Conservation (phyloP, 2,329 filamentous ascomycete genomes). For the Paramyrothecium roridum region DNA sequence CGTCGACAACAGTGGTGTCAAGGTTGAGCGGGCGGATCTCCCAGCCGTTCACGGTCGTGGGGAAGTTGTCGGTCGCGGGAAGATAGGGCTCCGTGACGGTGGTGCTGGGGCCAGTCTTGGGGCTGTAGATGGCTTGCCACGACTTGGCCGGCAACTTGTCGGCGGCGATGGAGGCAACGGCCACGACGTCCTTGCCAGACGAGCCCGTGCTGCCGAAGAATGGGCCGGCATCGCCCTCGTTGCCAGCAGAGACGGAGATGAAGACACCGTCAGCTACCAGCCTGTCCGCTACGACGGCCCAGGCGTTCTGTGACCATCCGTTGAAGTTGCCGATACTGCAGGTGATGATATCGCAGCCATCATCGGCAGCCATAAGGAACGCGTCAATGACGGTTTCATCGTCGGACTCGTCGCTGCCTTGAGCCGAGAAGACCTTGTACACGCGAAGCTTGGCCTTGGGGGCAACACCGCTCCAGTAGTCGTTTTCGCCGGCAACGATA, state of each 20-base stretch:
- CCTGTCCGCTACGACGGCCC: slow-evolving; percentile 25
- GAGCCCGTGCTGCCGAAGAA: slow-evolving; percentile 38
- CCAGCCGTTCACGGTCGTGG: slow-evolving; percentile 9
- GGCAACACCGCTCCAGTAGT: slow-evolving; percentile 18
- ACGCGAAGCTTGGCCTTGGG: slow-evolving; percentile 20
- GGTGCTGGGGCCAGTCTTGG: neutral
- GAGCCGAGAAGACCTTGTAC: slow-evolving; percentile 22
- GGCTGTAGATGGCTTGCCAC: slow-evolving; percentile 22
- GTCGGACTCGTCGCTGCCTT: neutral
- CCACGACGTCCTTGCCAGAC: slow-evolving; percentile 36
- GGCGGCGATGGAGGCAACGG: slow-evolving; percentile 38
- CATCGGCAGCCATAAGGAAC: slow-evolving; percentile 29
- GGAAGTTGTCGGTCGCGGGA: slow-evolving; percentile 3
- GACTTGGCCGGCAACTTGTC: slow-evolving; percentile 7
- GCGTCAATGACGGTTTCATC: slow-evolving; percentile 24
- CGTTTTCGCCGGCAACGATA: slow-evolving; percentile 21
- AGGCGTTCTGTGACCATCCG: slow-evolving; percentile 24
- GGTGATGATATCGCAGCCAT: slow-evolving; percentile 31
- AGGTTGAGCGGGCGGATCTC: slow-evolving; percentile 19
- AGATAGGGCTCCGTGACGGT: slow-evolving; percentile 3
- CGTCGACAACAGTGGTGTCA: slow-evolving; percentile 13
- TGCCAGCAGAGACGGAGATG: slow-evolving; percentile 40
- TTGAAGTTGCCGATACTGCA: slow-evolving; percentile 16
- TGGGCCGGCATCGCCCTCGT: slow-evolving; percentile 37
- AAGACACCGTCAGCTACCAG: slow-evolving; percentile 37